phyloP scores from a whole-genome alignment of 1,284 basidiomycete species.

The Baeospora myosura region DNA sequence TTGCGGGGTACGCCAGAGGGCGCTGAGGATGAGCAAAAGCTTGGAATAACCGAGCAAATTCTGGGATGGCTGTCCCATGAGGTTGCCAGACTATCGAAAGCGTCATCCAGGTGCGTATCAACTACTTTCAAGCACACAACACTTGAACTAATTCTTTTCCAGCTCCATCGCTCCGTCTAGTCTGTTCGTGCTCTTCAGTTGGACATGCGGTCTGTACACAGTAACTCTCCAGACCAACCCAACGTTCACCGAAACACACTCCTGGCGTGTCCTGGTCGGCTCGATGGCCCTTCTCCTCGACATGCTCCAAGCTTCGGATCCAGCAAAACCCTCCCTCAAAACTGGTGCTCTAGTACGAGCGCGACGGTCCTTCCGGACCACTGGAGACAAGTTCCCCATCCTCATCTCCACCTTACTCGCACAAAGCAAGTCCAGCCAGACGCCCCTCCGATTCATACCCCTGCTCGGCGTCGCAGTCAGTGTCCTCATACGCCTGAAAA shows the following conservation, averaged over 20 bases:
- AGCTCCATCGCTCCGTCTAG: conserved; percentile 60
- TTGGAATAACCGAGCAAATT: conserved; percentile 61
- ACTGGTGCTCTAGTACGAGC: conserved; percentile 53
- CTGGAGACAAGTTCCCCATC: conserved; percentile 36
- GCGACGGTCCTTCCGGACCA: conserved; percentile 55
- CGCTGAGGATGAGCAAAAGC: conserved; percentile 30
- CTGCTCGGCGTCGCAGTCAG: conserved; percentile 56
- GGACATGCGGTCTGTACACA: conserved; percentile 63
- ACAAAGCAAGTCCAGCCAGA: conserved; percentile 40
- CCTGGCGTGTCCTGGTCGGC: conserved; percentile 44
- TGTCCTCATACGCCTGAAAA: conserved; percentile 55
- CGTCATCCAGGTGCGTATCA: conserved; percentile 45
- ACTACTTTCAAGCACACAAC: conserved; percentile 10
- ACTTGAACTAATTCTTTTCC: conserved; percentile 12
- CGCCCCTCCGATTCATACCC: conserved; percentile 40
- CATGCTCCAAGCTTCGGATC: conserved; percentile 41
- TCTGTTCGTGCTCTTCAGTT: conserved; percentile 66
- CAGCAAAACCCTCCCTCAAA: conserved; percentile 52
- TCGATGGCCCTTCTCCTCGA: conserved; percentile 56
- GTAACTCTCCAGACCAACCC: conserved; percentile 37
- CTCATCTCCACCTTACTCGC: conserved; percentile 45
- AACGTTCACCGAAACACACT: conserved; percentile 35
- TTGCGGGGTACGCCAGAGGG: conserved; percentile 35
- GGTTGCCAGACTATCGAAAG: conserved; percentile 45
- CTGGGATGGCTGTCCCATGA: conserved; percentile 68